These are phyloP conservation scores for Chlorophyllum brunneum DNA, from an alignment of 768 basidiomycete species.

Conservation along the genomic window DNA sequence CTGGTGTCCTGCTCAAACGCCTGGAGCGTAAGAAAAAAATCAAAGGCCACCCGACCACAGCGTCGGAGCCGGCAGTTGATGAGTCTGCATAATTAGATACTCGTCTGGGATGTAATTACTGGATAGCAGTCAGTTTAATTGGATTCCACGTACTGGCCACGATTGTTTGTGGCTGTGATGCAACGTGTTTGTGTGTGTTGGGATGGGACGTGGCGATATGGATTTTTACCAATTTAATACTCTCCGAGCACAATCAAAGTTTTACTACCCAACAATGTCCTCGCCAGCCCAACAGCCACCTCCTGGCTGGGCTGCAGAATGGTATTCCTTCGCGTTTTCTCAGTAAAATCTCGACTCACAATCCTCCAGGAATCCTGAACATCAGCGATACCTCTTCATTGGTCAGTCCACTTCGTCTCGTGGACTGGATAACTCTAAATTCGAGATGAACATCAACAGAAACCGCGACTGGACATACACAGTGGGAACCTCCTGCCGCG, in stretches of 20 bases:
- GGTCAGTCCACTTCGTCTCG: conserved; percentile 47
- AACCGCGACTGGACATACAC: conserved; percentile 74
- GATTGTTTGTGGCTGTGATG: conserved; percentile 20
- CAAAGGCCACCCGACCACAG: neutral
- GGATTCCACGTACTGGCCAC: conserved; percentile 6
- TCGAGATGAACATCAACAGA: conserved; percentile 62
- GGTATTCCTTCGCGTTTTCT: conserved; percentile 44
- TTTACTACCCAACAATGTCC: conserved; percentile 34
- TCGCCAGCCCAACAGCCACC: conserved; percentile 68
- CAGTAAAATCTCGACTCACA: conserved; percentile 15
- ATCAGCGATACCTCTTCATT: conserved; percentile 85
- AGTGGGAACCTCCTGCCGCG: conserved; percentile 79
- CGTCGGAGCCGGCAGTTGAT: neutral
- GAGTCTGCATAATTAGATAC: neutral
- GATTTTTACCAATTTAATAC: conserved; percentile 6
- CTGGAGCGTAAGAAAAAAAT: conserved; percentile 25
- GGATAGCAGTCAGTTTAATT: no score
- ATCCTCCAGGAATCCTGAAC: conserved; percentile 63
- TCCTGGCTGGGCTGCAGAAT: conserved; percentile 91
- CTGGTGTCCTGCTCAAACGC: conserved; percentile 64
- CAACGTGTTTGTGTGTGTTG: conserved; percentile 25
- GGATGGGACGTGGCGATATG: conserved; percentile 27
- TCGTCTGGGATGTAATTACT: neutral
- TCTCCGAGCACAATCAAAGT: conserved; percentile 13
- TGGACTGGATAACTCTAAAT: conserved; percentile 17